A percentile compares a stretch with the other conserved stretches of the same genome.
These are phyloP conservation scores for Hymenochaete sp. DNA, from an alignment of 1,284 basidiomycete genomes.

Conservation along the genomic window DNA sequence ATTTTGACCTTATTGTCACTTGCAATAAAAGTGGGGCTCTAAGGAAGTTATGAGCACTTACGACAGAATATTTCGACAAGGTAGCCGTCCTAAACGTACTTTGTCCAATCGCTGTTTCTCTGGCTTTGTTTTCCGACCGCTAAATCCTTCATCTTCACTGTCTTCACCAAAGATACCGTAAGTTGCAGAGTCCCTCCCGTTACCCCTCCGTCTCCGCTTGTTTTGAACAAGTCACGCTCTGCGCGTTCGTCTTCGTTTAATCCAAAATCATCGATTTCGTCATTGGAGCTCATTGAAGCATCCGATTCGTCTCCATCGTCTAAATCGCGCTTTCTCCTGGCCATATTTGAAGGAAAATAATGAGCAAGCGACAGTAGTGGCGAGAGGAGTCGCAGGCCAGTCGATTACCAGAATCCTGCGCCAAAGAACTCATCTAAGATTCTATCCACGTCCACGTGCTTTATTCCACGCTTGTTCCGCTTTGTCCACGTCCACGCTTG, in stretches of 20 bases:
- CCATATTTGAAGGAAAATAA: no score
- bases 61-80: constrained; percentile 3
- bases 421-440: no score
- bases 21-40: constrained; percentile 68
- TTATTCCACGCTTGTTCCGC: no score
- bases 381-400: no score
- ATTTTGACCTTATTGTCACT: constrained; percentile 43
- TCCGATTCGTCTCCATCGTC: constrained; percentile 65
- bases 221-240: constrained; percentile 71
- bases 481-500: no score
- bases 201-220: constrained; percentile 51
- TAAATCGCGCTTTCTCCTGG: constrained; percentile 72
- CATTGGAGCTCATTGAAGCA: constrained; percentile 50
- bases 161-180: constrained; percentile 80
- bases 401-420: no score
- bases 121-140: constrained; percentile 19
- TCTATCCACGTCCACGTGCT: no score
- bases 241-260: constrained; percentile 57
- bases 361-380: no score
- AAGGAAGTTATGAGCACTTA: constrained; percentile 13
- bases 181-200: constrained; percentile 67
- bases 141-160: constrained; percentile 51
- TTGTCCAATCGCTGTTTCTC: constrained; percentile 56
- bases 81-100: constrained; percentile 29
- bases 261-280: constrained; percentile 37